These are phyloP conservation scores for Pochonia chlamydosporia DNA, from an alignment of 2,329 filamentous ascomycete genomes.

Conservation along the genomic window DNA sequence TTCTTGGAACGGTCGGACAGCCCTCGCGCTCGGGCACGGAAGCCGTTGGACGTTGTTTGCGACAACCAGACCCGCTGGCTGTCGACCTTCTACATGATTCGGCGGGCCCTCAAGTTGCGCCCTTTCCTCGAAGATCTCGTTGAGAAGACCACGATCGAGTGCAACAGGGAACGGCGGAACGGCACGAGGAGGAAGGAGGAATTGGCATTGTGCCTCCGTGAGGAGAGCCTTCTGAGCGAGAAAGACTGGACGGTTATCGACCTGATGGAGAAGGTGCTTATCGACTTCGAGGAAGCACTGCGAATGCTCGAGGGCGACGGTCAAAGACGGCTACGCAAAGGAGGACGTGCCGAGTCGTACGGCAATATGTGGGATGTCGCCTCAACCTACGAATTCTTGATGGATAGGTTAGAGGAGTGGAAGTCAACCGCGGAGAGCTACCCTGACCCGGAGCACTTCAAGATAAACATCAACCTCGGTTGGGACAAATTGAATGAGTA, in stretches of 20 bases:
- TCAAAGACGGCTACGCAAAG: too few relatives aligned
- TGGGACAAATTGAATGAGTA: constrained; percentile 2
- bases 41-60: background rate
- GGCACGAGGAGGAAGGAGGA: background rate
- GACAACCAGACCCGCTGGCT: background rate
- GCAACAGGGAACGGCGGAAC: background rate
- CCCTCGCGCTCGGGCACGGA: background rate
- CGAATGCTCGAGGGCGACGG: too few relatives aligned
- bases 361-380: background rate
- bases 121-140: background rate
- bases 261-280: too few relatives aligned
- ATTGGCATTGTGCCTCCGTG: background rate
- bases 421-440: background rate
- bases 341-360: too few relatives aligned
- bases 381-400: background rate
- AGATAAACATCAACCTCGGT: constrained; percentile 2
- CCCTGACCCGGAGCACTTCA: constrained; percentile 2
- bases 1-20: background rate
- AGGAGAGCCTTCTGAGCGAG: too few relatives aligned
- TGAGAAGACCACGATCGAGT: background rate
- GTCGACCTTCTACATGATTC: background rate
- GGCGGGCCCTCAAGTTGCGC: background rate
- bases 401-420: background rate
- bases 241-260: too few relatives aligned
- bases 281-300: too few relatives aligned